phyloP scores from a whole-genome alignment of 2,329 filamentous ascomycete genomes.

The Nemania sp. region DNA sequence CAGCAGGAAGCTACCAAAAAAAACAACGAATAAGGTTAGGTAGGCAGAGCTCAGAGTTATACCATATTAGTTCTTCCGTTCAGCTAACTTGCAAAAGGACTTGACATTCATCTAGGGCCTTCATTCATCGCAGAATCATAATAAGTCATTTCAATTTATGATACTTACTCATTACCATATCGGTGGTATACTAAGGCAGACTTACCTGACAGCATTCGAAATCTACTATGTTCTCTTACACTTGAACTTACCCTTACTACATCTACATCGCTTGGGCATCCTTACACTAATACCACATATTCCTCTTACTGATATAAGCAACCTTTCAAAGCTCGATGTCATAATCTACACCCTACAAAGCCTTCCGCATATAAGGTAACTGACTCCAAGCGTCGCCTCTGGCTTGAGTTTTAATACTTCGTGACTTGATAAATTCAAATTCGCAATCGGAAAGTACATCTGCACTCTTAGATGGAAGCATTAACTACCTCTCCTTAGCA shows the following conservation, averaged over 20 bases:
- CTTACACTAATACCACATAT: background rate
- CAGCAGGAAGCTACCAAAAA: background rate
- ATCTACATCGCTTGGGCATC: background rate
- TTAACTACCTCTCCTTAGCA: background rate
- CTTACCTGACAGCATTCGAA: background rate
- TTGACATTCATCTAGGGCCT: background rate
- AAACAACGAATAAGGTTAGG: background rate
- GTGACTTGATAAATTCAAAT: background rate
- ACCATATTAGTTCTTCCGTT: background rate
- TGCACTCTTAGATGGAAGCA: background rate
- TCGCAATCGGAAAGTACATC: background rate
- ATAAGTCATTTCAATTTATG: background rate
- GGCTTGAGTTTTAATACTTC: background rate
- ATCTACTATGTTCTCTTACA: background rate
- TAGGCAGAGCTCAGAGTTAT: background rate
- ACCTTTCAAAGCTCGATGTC: background rate
- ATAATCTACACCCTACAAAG: background rate
- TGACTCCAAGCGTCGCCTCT: background rate
- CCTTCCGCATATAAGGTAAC: background rate
- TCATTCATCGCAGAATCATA: background rate
- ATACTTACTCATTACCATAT: background rate
- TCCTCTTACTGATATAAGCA: background rate
- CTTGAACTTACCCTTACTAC: background rate
- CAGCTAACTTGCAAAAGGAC: background rate
- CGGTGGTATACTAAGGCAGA: background rate